phyloP scores from a whole-genome alignment of 1,284 basidiomycete species.

The Malassezia vespertilionis region DNA sequence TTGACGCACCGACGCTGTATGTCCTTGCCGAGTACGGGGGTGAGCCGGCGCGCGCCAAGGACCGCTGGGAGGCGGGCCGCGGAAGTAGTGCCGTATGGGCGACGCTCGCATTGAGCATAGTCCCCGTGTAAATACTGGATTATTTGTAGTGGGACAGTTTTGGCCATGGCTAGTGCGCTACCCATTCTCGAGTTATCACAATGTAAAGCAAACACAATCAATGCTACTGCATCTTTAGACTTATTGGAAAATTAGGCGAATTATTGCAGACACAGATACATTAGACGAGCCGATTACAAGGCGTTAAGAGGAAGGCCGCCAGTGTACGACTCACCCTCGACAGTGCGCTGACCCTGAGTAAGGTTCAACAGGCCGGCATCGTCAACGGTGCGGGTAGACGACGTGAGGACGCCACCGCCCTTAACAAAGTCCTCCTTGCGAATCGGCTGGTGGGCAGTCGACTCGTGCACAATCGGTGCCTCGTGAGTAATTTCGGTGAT shows the following conservation, averaged over 20 bases:
- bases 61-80: constrained; percentile 8
- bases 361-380: constrained; percentile 37
- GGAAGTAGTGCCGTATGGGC: constrained; percentile 6
- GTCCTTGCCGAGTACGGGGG: constrained; percentile 5
- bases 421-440: constrained; percentile 39
- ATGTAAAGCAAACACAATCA: neutral
- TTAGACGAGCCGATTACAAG: neutral
- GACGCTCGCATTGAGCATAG: neutral
- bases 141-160: too few species aligned
- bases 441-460: constrained; percentile 37
- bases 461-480: constrained; percentile 45
- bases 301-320: constrained; percentile 7
- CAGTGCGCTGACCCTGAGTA: constrained; percentile 33
- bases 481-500: constrained; percentile 39
- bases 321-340: constrained; percentile 26
- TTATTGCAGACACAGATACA: constrained; percentile 2
- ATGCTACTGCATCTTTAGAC: too few species aligned
- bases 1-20: neutral
- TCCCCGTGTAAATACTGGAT: too few species aligned
- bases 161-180: too few species aligned
- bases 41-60: constrained; percentile 1
- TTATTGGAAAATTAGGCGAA: constrained; percentile 7
- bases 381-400: constrained; percentile 21
- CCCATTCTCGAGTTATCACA: neutral
- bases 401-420: constrained; percentile 32